Conservation (phyloP, 2,329 filamentous ascomycete species). For the Sporothrix curviconia region DNA sequence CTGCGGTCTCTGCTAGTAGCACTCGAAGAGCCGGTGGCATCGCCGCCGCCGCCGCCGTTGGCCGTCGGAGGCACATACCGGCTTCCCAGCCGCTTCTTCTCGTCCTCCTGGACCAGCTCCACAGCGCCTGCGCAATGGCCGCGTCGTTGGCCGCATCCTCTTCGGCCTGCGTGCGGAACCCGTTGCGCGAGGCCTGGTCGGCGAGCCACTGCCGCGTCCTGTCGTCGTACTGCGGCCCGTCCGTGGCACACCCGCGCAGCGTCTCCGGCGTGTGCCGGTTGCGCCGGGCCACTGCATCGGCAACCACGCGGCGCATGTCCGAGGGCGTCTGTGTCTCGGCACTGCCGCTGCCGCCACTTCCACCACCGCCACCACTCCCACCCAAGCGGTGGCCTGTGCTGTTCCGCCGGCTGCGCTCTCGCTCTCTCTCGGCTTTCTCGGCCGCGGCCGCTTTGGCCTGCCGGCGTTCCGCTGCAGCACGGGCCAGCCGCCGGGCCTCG, state of each 20-base stretch:
- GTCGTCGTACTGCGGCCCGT: constrained; percentile 26
- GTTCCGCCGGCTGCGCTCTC: constrained; percentile 35
- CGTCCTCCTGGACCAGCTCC: constrained; percentile 82
- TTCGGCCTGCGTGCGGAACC: constrained; percentile 76
- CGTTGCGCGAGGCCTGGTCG: constrained; percentile 47
- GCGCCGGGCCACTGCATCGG: constrained; percentile 62
- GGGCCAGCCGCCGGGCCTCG: constrained; percentile 69
- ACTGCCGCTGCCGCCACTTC: constrained; percentile 40
- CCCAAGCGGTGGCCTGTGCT: constrained; percentile 65
- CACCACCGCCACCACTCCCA: constrained; percentile 48
- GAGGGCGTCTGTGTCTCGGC: constrained; percentile 36
- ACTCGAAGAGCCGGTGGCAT: constrained; percentile 19
- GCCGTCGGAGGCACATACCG: constrained; percentile 45
- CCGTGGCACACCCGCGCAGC: constrained; percentile 70
- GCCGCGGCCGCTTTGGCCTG: constrained; percentile 26
- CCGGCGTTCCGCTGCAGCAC: constrained; percentile 67
- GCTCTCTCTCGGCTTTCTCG: constrained; percentile 48
- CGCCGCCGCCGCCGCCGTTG: constrained; percentile 43
- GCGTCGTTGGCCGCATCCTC: constrained; percentile 84
- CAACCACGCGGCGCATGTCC: constrained; percentile 67
- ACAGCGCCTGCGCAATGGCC: constrained; percentile 78
- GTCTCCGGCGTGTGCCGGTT: constrained; percentile 41
- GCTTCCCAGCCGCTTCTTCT: constrained; percentile 48
- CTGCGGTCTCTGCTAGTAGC: too few species aligned
- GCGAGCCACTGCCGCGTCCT: constrained; percentile 13